Percentiles rank a stretch among this genome's conserved stretches.
These are phyloP conservation scores for Annona cherimola DNA, from an alignment of 164 flowering plant species.

Conservation along the genomic window DNA sequence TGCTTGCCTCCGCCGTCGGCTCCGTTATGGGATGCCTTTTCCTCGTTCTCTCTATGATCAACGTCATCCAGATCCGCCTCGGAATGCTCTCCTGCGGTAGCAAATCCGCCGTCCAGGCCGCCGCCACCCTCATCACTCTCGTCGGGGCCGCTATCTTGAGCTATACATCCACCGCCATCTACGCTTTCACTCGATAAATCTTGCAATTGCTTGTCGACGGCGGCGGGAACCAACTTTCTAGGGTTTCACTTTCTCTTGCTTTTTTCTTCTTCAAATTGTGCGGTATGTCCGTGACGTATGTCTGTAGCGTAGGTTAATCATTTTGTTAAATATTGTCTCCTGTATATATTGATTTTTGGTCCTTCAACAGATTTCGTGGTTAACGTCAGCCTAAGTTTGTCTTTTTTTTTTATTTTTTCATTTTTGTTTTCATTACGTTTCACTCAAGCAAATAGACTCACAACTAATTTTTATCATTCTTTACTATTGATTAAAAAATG, in stretches of 20 bases:
- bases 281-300: too few species aligned
- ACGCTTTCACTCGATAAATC: conserved; percentile 18
- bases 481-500: too few species aligned
- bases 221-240: neutral
- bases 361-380: too few species aligned
- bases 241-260: neutral
- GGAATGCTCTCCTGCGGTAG: conserved; percentile 26
- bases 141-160: conserved; percentile 19
- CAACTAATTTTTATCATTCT: too few species aligned
- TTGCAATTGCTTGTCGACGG: neutral
- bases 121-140: conserved; percentile 16
- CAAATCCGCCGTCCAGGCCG: conserved; percentile 13
- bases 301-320: too few species aligned
- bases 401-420: too few species aligned
- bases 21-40: conserved; percentile 36
- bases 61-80: conserved; percentile 30
- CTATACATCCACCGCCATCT: conserved; percentile 25
- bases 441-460: too few species aligned
- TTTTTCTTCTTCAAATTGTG: too few species aligned
- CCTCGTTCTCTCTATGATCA: conserved; percentile 30
- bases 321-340: too few species aligned
- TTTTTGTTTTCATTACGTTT: too few species aligned
- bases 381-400: too few species aligned
- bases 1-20: conserved; percentile 36
- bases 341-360: too few species aligned